phyloP scores from a whole-genome alignment of 495 filamentous ascomycete species.

The Chaetomium fimeti region DNA sequence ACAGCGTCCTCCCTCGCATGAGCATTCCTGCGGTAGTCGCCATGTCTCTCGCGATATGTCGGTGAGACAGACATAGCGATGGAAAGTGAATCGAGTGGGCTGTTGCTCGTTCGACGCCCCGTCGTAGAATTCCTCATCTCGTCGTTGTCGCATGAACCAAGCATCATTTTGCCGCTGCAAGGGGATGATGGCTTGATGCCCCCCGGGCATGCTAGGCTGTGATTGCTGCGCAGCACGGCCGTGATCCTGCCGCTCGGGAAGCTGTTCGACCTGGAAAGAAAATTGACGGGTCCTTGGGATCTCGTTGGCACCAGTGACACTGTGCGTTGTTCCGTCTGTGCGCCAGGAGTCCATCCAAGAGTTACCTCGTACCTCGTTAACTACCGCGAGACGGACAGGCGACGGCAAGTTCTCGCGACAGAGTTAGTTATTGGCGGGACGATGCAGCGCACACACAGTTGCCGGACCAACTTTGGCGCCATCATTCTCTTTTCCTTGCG shows the following conservation, averaged over 20 bases:
- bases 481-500: neutral
- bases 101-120: neutral
- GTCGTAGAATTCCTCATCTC: constrained; percentile 6
- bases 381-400: neutral
- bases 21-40: constrained; percentile 17
- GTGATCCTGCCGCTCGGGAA: constrained; percentile 20
- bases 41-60: constrained; percentile 13
- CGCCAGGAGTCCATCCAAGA: neutral
- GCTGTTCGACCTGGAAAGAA: constrained; percentile 15
- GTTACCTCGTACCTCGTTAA: neutral
- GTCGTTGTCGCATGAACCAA: constrained; percentile 33
- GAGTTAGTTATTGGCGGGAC: constrained; percentile 4
- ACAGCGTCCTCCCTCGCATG: neutral
- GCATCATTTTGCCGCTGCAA: constrained; percentile 34
- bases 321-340: neutral
- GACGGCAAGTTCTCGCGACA: neutral
- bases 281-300: neutral
- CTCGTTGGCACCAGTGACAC: too few species aligned
- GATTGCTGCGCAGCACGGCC: constrained; percentile 6
- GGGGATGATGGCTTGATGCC: constrained; percentile 15
- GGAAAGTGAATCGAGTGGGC: neutral
- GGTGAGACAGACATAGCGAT: constrained; percentile 25
- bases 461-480: neutral
- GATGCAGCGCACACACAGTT: constrained; percentile 8
- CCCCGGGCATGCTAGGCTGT: too few species aligned